These are phyloP conservation scores for Aspergillus costaricaensis DNA, from an alignment of 2,329 filamentous ascomycete genomes.

Conservation along the genomic window DNA sequence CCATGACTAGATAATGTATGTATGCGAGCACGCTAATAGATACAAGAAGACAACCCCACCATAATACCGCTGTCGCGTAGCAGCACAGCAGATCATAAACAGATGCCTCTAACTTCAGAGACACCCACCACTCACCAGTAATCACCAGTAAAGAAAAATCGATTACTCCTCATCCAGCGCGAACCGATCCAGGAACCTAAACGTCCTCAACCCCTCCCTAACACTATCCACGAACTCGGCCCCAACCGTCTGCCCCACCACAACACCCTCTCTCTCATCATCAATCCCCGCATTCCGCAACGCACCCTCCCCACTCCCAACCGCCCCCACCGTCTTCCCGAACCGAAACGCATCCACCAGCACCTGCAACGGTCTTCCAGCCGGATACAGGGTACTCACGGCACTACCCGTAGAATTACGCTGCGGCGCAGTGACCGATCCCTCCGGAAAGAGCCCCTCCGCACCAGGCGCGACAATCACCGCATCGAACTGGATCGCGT, in stretches of 20 bases:
- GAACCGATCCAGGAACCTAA: constrained; percentile 68
- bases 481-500: constrained; percentile 50
- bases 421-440: constrained; percentile 24
- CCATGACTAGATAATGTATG: background rate
- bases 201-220: constrained; percentile 62
- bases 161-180: constrained; percentile 51
- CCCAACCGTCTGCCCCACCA: constrained; percentile 32
- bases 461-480: constrained; percentile 62
- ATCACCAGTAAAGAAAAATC: background rate
- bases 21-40: background rate
- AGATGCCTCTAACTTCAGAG: too few relatives aligned
- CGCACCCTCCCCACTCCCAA: constrained; percentile 51
- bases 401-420: constrained; percentile 46
- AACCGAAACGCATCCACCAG: constrained; percentile 64
- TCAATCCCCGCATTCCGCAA: constrained; percentile 50
- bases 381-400: constrained; percentile 59
- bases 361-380: constrained; percentile 65
- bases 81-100: background rate
- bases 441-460: constrained; percentile 52
- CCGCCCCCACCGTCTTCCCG: constrained; percentile 68
- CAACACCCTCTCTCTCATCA: constrained; percentile 38
- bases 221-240: constrained; percentile 49
- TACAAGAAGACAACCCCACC: background rate
- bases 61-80: background rate
- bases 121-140: too few relatives aligned